Evolutionary conservation across 768 basidiomycete genomes (phyloP).

Genomic region (Crassisporium funariophilum): DNA sequence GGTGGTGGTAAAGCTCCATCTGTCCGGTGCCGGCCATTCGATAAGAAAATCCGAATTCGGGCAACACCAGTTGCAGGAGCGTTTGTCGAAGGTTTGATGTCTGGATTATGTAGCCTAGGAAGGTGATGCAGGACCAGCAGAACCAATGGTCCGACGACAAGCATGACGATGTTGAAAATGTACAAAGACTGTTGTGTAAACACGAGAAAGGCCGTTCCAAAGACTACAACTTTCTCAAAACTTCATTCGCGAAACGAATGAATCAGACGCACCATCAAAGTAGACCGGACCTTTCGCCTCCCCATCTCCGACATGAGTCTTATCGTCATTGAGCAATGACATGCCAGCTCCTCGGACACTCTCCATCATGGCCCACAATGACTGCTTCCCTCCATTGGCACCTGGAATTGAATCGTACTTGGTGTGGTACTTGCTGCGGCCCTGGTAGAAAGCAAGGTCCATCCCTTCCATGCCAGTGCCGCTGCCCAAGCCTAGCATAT

Average conservation of each 20-base stretch:
- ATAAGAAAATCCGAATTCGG: too few relatives aligned
- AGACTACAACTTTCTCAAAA: conserved; percentile 51
- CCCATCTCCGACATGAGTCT: conserved; percentile 18
- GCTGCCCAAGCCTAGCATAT: conserved; percentile 37
- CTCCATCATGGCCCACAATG: conserved; percentile 76
- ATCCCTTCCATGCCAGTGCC: conserved; percentile 56
- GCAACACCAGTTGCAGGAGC: background rate
- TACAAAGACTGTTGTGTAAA: conserved; percentile 52
- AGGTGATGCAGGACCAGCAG: conserved; percentile 44
- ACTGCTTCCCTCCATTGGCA: conserved; percentile 45
- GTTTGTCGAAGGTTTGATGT: conserved; percentile 3
- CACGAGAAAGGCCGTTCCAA: conserved; percentile 49
- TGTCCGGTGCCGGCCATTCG: too few relatives aligned
- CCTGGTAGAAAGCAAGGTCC: conserved; percentile 73
- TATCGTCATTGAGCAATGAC: conserved; percentile 50
- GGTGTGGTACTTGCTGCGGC: conserved; percentile 72
- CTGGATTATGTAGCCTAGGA: conserved; percentile 6
- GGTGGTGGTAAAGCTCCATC: too few relatives aligned
- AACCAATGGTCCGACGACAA: conserved; percentile 55
- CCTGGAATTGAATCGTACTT: conserved; percentile 63
- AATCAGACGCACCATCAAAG: conserved; percentile 59
- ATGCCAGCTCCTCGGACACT: conserved; percentile 49
- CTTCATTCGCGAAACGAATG: background rate
- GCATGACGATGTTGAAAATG: conserved; percentile 52
- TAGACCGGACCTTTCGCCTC: conserved; percentile 47